A percentile compares a stretch with the other conserved stretches of the same genome.
Evolutionary conservation across 805 yeast species (phyloP).

Genomic region (Cyberlindnera subsufficiens): DNA sequence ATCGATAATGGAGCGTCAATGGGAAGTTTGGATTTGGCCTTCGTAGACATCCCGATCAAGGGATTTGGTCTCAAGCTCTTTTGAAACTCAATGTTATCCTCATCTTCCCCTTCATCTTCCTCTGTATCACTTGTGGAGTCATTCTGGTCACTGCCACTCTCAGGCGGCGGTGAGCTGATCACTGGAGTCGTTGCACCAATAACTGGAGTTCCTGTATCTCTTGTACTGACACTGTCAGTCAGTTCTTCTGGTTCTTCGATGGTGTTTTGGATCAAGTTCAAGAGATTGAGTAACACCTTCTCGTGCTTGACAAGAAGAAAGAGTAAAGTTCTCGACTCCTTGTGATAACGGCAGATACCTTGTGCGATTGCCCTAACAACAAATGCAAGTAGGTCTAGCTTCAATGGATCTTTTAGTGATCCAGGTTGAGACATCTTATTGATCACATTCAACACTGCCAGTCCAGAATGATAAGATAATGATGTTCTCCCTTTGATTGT

Average conservation of each 20-base stretch:
- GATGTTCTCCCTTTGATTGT: constrained; percentile 25
- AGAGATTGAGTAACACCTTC: constrained; percentile 18
- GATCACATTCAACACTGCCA: constrained; percentile 36
- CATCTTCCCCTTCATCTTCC: constrained; percentile 10
- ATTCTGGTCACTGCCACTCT: constrained; percentile 4
- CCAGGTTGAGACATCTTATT: constrained; percentile 24
- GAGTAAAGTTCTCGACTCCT: constrained; percentile 47
- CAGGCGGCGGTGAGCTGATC: neutral
- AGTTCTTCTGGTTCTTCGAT: constrained; percentile 4
- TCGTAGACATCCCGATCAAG: constrained; percentile 57
- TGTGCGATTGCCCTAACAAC: constrained; percentile 51
- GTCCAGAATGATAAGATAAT: constrained; percentile 46
- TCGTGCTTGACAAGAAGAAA: constrained; percentile 40
- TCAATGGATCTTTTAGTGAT: constrained; percentile 27
- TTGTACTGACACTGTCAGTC: constrained; percentile 1
- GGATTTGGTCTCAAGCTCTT: constrained; percentile 41
- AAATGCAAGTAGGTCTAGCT: constrained; percentile 54
- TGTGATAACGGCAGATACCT: constrained; percentile 43
- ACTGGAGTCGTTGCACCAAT: constrained; percentile 4
- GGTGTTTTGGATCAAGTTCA: constrained; percentile 3
- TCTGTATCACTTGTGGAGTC: constrained; percentile 1
- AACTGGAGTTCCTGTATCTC: constrained; percentile 7
- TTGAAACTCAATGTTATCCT: constrained; percentile 23
- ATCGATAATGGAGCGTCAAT: constrained; percentile 40
- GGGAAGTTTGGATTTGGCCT: constrained; percentile 49